Evolutionary conservation across 176 grass and related monocot species (phyloP), one percentile per base, ranked within the genome.

Genomic region (Cymbopogon citratus): DNA sequence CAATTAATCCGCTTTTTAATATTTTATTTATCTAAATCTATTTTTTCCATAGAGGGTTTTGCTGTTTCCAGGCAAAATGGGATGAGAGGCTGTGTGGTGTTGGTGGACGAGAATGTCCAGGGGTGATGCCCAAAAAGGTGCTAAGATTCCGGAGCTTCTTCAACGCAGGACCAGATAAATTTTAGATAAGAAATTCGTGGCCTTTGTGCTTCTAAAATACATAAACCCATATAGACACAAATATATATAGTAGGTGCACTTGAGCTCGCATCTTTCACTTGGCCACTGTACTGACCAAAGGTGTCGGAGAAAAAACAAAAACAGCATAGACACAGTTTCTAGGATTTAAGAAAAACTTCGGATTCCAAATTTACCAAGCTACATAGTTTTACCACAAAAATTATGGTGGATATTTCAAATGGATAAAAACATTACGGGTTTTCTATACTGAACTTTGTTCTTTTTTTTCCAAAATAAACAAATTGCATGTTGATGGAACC

Each of bases 141-240:
- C 83, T 79, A 48, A 80, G 79, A 89, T 82, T 90, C 80, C 83
- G 71, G 51, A 3, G 39, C 40, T 69, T 63, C 60, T 64, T 81
- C 75, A 69, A 72, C 56, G 41, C 74, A 85, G 11, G 18, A 43
- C 90, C 90, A 79, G 80, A 87, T 76, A 80, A 91, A 63, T 87
- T 88, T 89, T 89, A 95, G 93, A 96, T 93, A 96, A 89, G 19
- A 87, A 86, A 54, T 83, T 62, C 0, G 60, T 90, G 83, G 88
- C n/a, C 67, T 90, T 86, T 79, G 38, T 43, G 62, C 27, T 67
- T 68, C 63, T 79, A 7, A 31, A 14, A 52, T 52, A 57, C 1
- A 68, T 18, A 49, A 24, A 26, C 78, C 9, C 31, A 16, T 12
- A 1, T 12, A 1, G 21, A 21, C 39, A 81, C 67, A 73, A 73